These are phyloP conservation scores for Bryum argenteum DNA, from an alignment of 225 moss, liverwort and hornwort species.

Conservation along the genomic window DNA sequence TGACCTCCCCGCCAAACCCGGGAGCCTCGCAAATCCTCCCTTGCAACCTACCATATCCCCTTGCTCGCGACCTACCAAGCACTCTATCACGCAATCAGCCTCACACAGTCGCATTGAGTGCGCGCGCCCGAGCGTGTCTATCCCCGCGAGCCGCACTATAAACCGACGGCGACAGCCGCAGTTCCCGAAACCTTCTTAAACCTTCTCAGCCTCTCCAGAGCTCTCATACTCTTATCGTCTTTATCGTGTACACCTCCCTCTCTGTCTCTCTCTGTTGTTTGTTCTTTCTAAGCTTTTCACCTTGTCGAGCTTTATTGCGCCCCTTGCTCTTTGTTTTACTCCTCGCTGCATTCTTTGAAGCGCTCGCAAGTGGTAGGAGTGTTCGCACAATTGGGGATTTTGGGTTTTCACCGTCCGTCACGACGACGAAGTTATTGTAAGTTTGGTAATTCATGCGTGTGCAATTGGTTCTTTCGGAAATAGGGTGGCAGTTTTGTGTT, in stretches of 20 bases:
- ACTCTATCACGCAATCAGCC: constrained; percentile 13
- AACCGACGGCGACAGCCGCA: not conserved
- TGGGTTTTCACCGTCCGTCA: constrained; percentile 38
- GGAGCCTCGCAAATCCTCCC: too few species aligned
- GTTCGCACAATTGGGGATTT: constrained; percentile 28
- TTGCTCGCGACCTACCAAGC: not conserved
- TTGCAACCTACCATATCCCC: too few species aligned
- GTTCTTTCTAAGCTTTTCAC: too few species aligned
- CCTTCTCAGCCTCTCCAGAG: not conserved
- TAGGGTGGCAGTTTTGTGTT: not conserved
- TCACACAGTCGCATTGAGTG: constrained; percentile 19
- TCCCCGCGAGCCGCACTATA: constrained; percentile 18
- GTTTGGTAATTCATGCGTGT: not conserved
- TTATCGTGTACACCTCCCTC: not conserved
- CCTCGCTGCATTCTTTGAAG: not conserved
- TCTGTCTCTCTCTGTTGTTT: too few species aligned
- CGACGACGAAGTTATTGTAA: constrained; percentile 64
- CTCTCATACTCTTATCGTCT: not conserved
- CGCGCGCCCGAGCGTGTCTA: not conserved
- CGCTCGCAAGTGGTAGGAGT: not conserved
- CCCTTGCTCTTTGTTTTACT: too few species aligned
- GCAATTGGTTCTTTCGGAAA: too few species aligned
- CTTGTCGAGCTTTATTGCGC: too few species aligned
- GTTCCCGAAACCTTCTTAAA: not conserved
- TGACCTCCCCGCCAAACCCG: too few species aligned